Percentiles rank a stretch among this genome's conserved stretches.
phyloP scores from a whole-genome alignment of 495 filamentous ascomycete species.

The Physcia stellaris region DNA sequence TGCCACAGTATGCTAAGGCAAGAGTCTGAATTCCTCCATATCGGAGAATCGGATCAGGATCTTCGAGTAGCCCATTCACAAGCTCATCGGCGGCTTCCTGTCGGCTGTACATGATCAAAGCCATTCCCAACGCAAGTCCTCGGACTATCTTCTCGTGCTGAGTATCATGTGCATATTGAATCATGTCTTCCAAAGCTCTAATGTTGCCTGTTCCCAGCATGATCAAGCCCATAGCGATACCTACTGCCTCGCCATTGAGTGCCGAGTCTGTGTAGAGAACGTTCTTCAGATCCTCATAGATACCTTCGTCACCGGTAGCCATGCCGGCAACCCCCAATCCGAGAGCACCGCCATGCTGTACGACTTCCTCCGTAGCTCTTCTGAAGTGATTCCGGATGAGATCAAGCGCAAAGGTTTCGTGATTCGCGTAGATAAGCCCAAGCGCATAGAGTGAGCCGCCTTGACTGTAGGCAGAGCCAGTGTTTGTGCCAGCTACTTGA shows the following conservation, averaged over 20 bases:
- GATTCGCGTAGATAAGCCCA: conserved; percentile 94
- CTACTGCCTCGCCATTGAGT: conserved; percentile 91
- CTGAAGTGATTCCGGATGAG: conserved; percentile 81
- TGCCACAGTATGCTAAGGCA: conserved; percentile 92
- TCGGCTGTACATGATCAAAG: conserved; percentile 92
- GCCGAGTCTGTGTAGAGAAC: conserved; percentile 88
- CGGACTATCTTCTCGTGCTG: conserved; percentile 98
- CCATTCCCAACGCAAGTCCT: conserved; percentile 90
- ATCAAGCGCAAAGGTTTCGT: conserved; percentile 82
- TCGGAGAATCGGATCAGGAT: conserved; percentile 83
- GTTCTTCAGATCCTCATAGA: conserved; percentile 79
- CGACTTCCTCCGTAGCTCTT: conserved; percentile 78
- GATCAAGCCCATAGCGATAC: conserved; percentile 88
- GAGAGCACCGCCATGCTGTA: conserved; percentile 91
- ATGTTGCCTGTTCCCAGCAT: conserved; percentile 94
- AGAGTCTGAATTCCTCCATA: conserved; percentile 99
- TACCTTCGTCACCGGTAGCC: conserved; percentile 80
- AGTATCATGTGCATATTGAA: conserved; percentile 93
- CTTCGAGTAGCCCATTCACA: conserved; percentile 83
- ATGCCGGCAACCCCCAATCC: conserved; percentile 95
- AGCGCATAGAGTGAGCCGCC: conserved; percentile 92
- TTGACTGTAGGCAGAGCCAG: conserved; percentile 84
- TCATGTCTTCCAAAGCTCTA: conserved; percentile 84
- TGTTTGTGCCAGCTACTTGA: conserved; percentile 40
- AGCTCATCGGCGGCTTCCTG: conserved; percentile 91